Conservation (phyloP, 2,329 filamentous ascomycete species). For the Emmonsiellopsis sp. region DNA sequence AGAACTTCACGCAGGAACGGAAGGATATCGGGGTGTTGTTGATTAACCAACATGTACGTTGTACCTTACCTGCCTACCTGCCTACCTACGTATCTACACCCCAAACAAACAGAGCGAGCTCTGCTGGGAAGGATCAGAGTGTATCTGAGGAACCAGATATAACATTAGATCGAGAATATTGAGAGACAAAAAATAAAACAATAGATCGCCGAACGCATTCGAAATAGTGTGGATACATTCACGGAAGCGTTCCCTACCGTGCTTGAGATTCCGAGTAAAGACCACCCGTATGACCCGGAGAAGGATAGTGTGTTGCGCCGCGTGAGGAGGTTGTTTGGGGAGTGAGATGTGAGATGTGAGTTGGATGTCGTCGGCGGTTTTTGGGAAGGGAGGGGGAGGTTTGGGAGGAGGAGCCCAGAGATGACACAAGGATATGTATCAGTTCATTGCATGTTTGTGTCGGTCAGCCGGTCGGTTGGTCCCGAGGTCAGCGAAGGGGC, state of each 20-base stretch:
- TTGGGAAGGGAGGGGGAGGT: no score
- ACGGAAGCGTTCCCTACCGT: conserved; percentile 93
- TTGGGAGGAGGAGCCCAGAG: no score
- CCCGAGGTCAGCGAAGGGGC: no score
- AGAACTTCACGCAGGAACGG: conserved; percentile 74
- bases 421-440: no score
- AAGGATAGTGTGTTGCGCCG: conserved; percentile 95
- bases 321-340: conserved; percentile 64
- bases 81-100: not conserved
- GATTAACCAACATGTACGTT: conserved; percentile 89
- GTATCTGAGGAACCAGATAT: no score
- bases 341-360: conserved; percentile 21
- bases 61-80: not conserved
- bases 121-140: no score
- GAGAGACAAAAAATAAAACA: not conserved
- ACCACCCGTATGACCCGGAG: conserved; percentile 97
- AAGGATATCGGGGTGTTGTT: conserved; percentile 96
- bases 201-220: conserved; percentile 88
- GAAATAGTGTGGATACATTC: conserved; percentile 81
- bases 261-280: conserved; percentile 95
- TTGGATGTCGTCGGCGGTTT: not conserved
- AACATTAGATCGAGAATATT: not conserved
- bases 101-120: not conserved
- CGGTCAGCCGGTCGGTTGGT: no score
- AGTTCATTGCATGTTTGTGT: no score